These are phyloP conservation scores for Sphagnum fallax DNA, from an alignment of 228 moss, liverwort and hornwort species.

Conservation along the genomic window DNA sequence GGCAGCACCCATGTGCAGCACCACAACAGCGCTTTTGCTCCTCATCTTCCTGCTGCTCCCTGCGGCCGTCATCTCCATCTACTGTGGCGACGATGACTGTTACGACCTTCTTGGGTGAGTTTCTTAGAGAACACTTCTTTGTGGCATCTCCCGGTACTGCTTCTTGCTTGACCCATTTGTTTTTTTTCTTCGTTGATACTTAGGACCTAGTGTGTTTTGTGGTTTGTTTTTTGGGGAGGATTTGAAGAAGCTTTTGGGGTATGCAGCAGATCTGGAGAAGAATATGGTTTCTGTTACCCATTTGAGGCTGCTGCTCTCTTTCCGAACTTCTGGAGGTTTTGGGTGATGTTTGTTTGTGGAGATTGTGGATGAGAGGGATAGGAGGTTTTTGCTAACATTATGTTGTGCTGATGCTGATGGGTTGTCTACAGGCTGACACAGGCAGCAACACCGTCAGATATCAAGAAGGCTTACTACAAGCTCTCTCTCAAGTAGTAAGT, in stretches of 20 bases:
- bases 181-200: neutral
- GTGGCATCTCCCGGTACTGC: neutral
- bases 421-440: slow-evolving; percentile 51
- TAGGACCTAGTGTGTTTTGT: neutral
- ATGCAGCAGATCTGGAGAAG: too few relatives aligned
- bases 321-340: too few relatives aligned
- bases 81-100: slow-evolving; percentile 96
- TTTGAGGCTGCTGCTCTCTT: too few relatives aligned
- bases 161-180: neutral
- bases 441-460: slow-evolving; percentile 76
- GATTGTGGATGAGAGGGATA: too few relatives aligned
- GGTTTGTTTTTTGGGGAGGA: too few relatives aligned
- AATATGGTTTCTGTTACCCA: too few relatives aligned
- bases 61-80: slow-evolving; percentile 51
- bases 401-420: too few relatives aligned
- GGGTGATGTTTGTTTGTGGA: too few relatives aligned
- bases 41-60: slow-evolving; percentile 24
- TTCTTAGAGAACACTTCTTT: neutral
- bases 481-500: slow-evolving; percentile 90
- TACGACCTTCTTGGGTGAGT: slow-evolving; percentile 89
- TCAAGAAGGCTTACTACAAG: slow-evolving; percentile 95
- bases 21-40: slow-evolving; percentile 2
- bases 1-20: too few relatives aligned
- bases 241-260: too few relatives aligned
- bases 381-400: too few relatives aligned